A percentile compares a stretch with the other conserved stretches of the same genome.
phyloP scores from a whole-genome alignment of 2,329 filamentous ascomycete species.

The Penicillium corylophilum region DNA sequence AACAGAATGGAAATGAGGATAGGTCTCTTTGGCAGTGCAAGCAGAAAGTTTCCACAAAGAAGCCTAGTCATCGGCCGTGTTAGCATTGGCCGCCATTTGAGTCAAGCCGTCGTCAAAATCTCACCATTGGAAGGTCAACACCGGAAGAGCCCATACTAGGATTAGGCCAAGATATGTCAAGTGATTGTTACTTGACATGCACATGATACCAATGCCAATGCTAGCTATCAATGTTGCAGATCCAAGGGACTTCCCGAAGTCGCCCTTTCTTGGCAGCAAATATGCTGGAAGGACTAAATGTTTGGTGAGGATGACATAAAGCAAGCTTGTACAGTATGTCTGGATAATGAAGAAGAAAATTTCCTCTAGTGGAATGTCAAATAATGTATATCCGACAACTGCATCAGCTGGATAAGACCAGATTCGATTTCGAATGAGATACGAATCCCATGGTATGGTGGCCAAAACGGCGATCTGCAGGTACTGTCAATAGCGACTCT shows the following conservation, averaged over 20 bases:
- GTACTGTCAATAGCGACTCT: background rate
- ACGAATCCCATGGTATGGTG: constrained; percentile 75
- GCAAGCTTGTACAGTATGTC: constrained; percentile 62
- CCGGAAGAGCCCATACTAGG: constrained; percentile 65
- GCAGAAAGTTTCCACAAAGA: background rate
- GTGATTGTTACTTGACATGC: background rate
- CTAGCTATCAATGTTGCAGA: background rate
- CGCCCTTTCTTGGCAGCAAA: constrained; percentile 42
- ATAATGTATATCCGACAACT: constrained; percentile 62
- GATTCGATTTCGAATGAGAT: constrained; percentile 65
- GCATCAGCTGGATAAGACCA: constrained; percentile 70
- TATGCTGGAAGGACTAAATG: constrained; percentile 58
- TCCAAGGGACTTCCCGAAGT: background rate
- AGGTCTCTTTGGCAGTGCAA: background rate
- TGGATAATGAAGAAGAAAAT: constrained; percentile 77
- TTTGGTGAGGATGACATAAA: constrained; percentile 68
- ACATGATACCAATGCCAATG: background rate
- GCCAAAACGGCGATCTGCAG: constrained; percentile 64
- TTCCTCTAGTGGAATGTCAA: constrained; percentile 68
- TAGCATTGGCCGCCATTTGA: background rate
- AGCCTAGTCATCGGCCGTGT: constrained; percentile 45
- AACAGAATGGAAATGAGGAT: constrained; percentile 56
- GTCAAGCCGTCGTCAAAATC: constrained; percentile 9
- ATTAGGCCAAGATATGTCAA: constrained; percentile 68
- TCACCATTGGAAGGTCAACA: constrained; percentile 62